phyloP scores from a whole-genome alignment of 257 asterid genomes.

The Agastache rugosa region DNA sequence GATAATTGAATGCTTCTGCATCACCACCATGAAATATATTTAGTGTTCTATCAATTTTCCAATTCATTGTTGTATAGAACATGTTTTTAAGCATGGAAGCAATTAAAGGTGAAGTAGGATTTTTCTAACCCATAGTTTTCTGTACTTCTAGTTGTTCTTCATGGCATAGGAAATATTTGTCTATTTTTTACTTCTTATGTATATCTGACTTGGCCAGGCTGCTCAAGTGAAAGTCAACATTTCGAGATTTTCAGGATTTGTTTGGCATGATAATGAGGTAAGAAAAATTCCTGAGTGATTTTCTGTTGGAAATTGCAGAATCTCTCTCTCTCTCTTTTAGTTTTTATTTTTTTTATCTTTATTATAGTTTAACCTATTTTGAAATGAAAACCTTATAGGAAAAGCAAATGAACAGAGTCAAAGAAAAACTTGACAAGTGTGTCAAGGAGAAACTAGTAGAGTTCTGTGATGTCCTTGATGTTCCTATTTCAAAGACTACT shows the following conservation, averaged over 20 bases:
- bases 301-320: neutral
- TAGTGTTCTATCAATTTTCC: conserved; percentile 17
- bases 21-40: neutral
- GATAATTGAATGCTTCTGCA: conserved; percentile 24
- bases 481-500: conserved; percentile 63
- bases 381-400: conserved; percentile 55
- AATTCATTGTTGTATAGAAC: conserved; percentile 19
- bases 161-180: neutral
- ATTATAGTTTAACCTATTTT: conserved; percentile 12
- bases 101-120: conserved; percentile 11
- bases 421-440: conserved; percentile 86
- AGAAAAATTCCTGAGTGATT: conserved; percentile 11
- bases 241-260: conserved; percentile 89
- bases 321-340: no score
- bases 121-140: conserved; percentile 4
- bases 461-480: conserved; percentile 80
- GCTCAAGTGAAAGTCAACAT: conserved; percentile 78
- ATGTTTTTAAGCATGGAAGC: neutral
- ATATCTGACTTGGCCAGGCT: conserved; percentile 59
- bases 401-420: conserved; percentile 72
- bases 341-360: conserved; percentile 20
- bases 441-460: conserved; percentile 85
- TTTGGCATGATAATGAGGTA: conserved; percentile 93
- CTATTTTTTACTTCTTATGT: conserved; percentile 5
- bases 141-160: conserved; percentile 18